Evolutionary conservation across 23 red algal species (phyloP).

Genomic region (Gracilaria vermiculophylla): DNA sequence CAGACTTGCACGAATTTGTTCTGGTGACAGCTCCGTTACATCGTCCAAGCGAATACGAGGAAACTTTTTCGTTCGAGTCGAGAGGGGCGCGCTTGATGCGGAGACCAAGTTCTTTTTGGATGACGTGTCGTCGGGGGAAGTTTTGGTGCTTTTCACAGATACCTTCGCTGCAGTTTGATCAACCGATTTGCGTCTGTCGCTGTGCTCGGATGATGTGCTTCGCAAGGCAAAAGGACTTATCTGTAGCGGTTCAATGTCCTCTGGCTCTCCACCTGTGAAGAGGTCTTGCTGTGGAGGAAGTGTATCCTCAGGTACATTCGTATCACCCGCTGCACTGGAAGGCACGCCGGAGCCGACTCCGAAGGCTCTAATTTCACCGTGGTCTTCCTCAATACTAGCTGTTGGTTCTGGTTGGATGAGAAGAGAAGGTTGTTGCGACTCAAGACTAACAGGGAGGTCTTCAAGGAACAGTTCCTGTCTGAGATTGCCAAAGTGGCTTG

Average conservation of each 20-base stretch:
- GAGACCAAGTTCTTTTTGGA: not conserved
- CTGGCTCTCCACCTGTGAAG: not conserved
- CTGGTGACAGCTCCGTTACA: constrained; percentile 33
- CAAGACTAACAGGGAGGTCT: constrained; percentile 14
- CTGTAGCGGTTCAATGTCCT: constrained; percentile 20
- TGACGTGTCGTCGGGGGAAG: not conserved
- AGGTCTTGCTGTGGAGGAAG: not conserved
- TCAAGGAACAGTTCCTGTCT: constrained; percentile 1
- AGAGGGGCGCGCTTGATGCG: not conserved
- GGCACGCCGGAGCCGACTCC: not conserved
- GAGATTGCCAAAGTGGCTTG: not conserved
- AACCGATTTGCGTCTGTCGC: not conserved
- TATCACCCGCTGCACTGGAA: not conserved
- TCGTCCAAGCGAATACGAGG: constrained; percentile 29
- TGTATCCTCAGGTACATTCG: not conserved
- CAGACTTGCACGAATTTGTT: constrained; percentile 24
- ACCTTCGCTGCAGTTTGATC: not conserved
- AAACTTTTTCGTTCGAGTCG: constrained; percentile 22
- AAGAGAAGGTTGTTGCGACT: not conserved
- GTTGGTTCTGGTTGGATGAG: not conserved
- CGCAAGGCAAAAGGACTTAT: constrained; percentile 4
- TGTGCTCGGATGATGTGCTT: not conserved
- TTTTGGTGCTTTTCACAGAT: not conserved
- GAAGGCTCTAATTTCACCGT: not conserved
- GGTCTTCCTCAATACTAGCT: not conserved